Conservation (phyloP, 352 stramenopile species). For the Phytophthora megakarya region DNA sequence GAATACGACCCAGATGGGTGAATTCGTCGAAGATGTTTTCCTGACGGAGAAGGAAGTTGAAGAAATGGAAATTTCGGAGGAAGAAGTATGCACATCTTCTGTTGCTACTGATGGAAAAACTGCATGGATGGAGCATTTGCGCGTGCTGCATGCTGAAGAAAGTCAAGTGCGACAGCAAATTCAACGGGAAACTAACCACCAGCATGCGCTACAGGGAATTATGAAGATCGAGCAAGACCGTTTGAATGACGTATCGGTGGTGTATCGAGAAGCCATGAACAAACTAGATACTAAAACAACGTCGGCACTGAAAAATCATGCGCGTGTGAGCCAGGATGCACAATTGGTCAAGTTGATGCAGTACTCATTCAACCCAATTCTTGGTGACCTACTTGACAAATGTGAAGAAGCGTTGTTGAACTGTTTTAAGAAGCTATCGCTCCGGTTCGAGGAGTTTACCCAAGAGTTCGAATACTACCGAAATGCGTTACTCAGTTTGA, state of each 20-base stretch:
- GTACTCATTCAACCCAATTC: conserved; percentile 69
- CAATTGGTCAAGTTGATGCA: conserved; percentile 71
- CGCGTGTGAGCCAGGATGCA: conserved; percentile 63
- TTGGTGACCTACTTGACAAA: conserved; percentile 62
- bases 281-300: conserved; percentile 51
- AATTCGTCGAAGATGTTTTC: conserved; percentile 63
- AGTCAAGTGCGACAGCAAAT: conserved; percentile 55
- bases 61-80: conserved; percentile 68
- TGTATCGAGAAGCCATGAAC: conserved; percentile 66
- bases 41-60: conserved; percentile 61
- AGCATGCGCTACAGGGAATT: conserved; percentile 66
- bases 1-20: conserved; percentile 43
- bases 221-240: conserved; percentile 78
- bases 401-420: conserved; percentile 74
- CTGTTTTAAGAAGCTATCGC: conserved; percentile 64
- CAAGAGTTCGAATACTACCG: conserved; percentile 85
- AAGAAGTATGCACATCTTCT: conserved; percentile 59
- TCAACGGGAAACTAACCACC: conserved; percentile 56
- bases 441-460: conserved; percentile 74
- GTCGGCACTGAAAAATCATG: conserved; percentile 56
- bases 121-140: conserved; percentile 59
- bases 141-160: conserved; percentile 61
- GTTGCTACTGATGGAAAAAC: conserved; percentile 28
- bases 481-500: conserved; percentile 57
- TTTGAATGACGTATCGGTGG: conserved; percentile 52